phyloP scores from a whole-genome alignment of 2,329 filamentous ascomycete species.

The Didymella pomorum region DNA sequence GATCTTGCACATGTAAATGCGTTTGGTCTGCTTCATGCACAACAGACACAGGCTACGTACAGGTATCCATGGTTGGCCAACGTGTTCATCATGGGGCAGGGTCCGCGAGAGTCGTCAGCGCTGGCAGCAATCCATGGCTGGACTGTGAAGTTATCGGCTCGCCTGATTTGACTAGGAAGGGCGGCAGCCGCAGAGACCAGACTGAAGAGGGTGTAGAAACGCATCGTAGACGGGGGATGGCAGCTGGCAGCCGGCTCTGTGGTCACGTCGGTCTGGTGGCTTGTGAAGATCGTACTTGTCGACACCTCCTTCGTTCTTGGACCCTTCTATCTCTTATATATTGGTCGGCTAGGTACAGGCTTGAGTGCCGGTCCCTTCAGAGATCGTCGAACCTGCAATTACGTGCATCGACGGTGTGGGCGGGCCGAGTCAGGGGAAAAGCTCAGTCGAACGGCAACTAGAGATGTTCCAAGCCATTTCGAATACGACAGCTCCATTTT shows the following conservation, averaged over 20 bases:
- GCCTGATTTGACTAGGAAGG: not conserved
- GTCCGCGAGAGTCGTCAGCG: slow-evolving; percentile 4
- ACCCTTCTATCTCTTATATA: not conserved
- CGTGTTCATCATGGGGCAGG: slow-evolving; percentile 12
- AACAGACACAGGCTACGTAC: not conserved
- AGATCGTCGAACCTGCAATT: not conserved
- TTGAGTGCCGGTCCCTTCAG: not conserved
- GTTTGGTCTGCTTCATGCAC: not conserved
- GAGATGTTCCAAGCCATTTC: not conserved
- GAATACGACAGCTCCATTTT: not conserved
- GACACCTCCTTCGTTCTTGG: not conserved
- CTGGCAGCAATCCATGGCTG: not conserved
- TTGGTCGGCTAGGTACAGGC: not conserved
- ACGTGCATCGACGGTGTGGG: not conserved
- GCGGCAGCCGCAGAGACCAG: not conserved
- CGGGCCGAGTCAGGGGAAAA: not conserved
- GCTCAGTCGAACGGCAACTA: not conserved
- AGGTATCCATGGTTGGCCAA: slow-evolving; percentile 14
- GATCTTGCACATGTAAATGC: not conserved
- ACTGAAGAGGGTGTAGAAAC: not conserved
- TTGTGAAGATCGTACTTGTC: not conserved
- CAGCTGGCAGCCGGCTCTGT: not conserved
- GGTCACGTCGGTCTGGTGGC: not conserved
- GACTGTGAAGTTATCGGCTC: not conserved
- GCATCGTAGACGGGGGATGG: not conserved